Base-by-base conservation (phyloP, 2,329 filamentous ascomycete species). In the Elsinoe ampelina region DNA sequence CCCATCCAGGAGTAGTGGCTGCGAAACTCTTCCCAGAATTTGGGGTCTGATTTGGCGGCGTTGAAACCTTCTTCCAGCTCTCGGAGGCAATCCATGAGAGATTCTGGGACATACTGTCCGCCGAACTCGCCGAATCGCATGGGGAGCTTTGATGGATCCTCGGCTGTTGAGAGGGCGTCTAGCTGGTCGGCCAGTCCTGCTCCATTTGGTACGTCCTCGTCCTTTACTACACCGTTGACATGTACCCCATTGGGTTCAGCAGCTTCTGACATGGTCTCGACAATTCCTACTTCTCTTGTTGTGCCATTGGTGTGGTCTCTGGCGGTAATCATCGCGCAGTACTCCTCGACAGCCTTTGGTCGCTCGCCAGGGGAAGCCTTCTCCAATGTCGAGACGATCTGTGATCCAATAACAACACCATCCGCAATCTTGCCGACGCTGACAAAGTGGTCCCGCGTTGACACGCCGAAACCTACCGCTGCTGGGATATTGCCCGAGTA, bases 1-100 rank as follows among this genome's bases (percentile, higher is more conserved):
- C 91, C 90, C 86, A 98, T 98, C 78, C 93, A 98, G 38, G 89
- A 87, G 72, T 97, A 98, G 77, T 95, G 93, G 5, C 89, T 89
- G 62, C 89, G 82, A 75, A 89, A 98, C 73, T 98, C 93, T 67
- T 95, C 87, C 93, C 93, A 98, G 79, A 98, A 98, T 56, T 82
- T 80, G 3, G 89, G 86, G 68, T 97, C 92, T 61, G 95, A 83
- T 66, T 85, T 85, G 59, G 93, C 90, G 64, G 86, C 76, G 65
- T 93, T 85, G 78, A 98, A 98, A 34, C 92, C 93, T 26, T 83
- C 82, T 73, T 98, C 92, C 5, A 98, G 81, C 73, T 98, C 83
- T 0, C 85, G 85, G 58, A 98, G 76, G 69, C 92, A 97, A 74
- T 97, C 92, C 92, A 98, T 97, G 60, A 98, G 80, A 17, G 90